Evolutionary conservation across 2,329 filamentous ascomycete species (phyloP).

Genomic region (Trichoderma asperellum): DNA sequence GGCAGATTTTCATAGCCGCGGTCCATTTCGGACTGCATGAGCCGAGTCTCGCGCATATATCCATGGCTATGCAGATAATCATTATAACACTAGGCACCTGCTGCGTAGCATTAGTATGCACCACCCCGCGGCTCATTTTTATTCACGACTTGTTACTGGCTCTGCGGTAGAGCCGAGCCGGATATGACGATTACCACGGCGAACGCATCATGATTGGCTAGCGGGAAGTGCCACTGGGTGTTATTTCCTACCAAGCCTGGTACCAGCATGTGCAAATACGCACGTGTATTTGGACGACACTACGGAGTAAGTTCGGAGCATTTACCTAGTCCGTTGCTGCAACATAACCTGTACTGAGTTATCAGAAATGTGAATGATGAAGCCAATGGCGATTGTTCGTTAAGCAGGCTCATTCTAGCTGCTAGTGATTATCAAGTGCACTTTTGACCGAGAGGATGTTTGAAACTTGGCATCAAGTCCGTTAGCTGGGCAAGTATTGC

Average conservation of each 20-base stretch:
- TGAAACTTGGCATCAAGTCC: too few species aligned
- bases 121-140: conserved; percentile 15
- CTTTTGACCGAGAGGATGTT: too few species aligned
- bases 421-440: not conserved
- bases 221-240: not conserved
- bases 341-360: not conserved
- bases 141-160: not conserved
- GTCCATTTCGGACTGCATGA: conserved; percentile 9
- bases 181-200: not conserved
- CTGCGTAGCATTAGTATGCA: not conserved
- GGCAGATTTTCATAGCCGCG: conserved; percentile 11
- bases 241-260: not conserved
- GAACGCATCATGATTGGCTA: not conserved
- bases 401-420: not conserved
- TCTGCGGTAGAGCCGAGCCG: not conserved
- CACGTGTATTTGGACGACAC: not conserved
- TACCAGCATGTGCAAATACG: not conserved
- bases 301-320: not conserved
- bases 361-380: not conserved
- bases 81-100: not conserved
- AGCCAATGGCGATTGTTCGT: not conserved
- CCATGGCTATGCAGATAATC: conserved; percentile 25
- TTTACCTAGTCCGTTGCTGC: not conserved
- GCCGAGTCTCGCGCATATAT: conserved; percentile 24
- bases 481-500: not conserved